phyloP scores from a whole-genome alignment of 768 basidiomycete genomes.

The Ramaria rubella region DNA sequence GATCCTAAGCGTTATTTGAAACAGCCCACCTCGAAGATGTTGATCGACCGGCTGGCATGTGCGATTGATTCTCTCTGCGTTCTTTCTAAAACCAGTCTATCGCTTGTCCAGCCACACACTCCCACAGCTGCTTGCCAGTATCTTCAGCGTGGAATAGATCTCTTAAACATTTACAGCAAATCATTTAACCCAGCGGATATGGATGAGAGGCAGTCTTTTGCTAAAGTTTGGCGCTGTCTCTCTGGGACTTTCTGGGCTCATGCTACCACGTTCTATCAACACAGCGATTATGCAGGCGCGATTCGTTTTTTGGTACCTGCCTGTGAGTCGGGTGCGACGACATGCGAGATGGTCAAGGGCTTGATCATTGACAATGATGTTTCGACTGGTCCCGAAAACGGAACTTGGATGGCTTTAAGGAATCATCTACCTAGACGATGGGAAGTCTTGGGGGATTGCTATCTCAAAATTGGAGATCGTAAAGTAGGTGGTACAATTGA shows the following conservation, averaged over 20 bases:
- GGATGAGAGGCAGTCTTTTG: conserved; percentile 37
- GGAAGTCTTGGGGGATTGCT: conserved; percentile 77
- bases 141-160: neutral
- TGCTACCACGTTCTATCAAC: conserved; percentile 65
- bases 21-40: neutral
- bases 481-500: conserved; percentile 41
- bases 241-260: conserved; percentile 68
- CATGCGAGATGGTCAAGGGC: conserved; percentile 30
- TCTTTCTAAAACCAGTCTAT: neutral
- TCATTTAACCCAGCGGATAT: conserved; percentile 13
- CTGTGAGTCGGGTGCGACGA: conserved; percentile 47
- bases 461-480: conserved; percentile 69
- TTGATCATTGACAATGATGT: conserved; percentile 16
- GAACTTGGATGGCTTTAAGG: conserved; percentile 51
- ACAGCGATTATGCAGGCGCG: conserved; percentile 51
- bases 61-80: conserved; percentile 6
- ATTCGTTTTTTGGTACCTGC: conserved; percentile 60
- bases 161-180: neutral
- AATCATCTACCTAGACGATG: conserved; percentile 66
- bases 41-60: neutral
- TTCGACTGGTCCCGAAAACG: conserved; percentile 25
- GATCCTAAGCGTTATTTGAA: neutral
- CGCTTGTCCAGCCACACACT: neutral
- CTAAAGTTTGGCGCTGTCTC: conserved; percentile 60
- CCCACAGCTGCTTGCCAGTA: conserved; percentile 8